Conservation (phyloP, 129 eudicot genomes). For the Oenanthe sinensis region DNA sequence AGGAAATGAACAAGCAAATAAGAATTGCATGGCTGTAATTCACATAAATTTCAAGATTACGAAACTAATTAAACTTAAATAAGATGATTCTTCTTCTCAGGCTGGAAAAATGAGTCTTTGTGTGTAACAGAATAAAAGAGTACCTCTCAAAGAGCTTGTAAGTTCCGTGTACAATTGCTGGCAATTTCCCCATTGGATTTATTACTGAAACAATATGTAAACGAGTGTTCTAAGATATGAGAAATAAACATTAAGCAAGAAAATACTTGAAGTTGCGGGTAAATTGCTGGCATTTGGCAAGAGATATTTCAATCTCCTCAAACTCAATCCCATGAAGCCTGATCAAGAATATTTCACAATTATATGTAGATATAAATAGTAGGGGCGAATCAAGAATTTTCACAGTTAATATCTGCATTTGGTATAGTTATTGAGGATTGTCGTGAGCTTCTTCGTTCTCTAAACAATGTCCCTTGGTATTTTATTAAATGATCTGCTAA, state of each 20-base stretch:
- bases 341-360: background rate
- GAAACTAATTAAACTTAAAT: no score
- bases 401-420: no score
- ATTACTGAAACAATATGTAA: slow-evolving; percentile 29
- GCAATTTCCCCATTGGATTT: slow-evolving; percentile 65
- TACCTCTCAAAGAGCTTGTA: slow-evolving; percentile 87
- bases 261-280: slow-evolving; percentile 40
- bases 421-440: no score
- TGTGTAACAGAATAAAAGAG: background rate
- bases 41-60: background rate
- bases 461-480: no score
- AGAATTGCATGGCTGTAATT: slow-evolving; percentile 76
- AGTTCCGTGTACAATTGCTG: slow-evolving; percentile 58
- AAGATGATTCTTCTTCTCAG: no score
- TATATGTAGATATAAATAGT: no score
- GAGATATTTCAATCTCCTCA: slow-evolving; percentile 43
- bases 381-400: no score
- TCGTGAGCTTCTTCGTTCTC: no score
- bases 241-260: background rate
- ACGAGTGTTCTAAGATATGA: no score
- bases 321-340: slow-evolving; percentile 59
- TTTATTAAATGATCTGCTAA: no score
- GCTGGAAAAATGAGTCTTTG: no score
- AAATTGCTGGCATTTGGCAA: slow-evolving; percentile 32
- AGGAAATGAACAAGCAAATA: slow-evolving; percentile 46